These are phyloP conservation scores for Leishmania mexicana DNA, from an alignment of 208 protist species.

Conservation along the genomic window DNA sequence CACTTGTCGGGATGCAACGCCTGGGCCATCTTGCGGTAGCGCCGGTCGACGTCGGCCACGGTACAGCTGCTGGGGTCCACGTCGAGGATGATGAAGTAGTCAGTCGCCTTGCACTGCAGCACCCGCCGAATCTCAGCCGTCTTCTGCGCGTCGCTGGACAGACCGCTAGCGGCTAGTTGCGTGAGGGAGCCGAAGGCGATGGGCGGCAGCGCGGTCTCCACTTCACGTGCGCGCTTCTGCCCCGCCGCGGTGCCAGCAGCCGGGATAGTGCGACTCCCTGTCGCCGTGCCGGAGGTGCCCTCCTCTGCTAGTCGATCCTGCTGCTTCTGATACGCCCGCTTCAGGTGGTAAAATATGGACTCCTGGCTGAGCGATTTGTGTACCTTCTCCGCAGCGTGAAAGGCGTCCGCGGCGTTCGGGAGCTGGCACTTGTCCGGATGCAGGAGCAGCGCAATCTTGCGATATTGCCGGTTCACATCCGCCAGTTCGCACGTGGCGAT, in stretches of 20 bases:
- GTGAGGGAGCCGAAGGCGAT: conserved; percentile 48
- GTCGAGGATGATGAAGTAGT: conserved; percentile 82
- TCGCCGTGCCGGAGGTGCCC: conserved; percentile 6
- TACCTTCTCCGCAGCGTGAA: conserved; percentile 81
- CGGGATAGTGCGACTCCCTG: not conserved
- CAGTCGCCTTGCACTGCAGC: conserved; percentile 65
- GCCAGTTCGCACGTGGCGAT: conserved; percentile 54
- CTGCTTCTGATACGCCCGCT: conserved; percentile 64
- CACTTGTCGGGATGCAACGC: conserved; percentile 92
- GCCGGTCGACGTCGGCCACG: conserved; percentile 63
- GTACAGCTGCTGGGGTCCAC: conserved; percentile 70
- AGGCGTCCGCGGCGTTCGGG: conserved; percentile 74
- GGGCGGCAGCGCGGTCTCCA: conserved; percentile 10
- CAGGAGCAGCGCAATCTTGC: conserved; percentile 78
- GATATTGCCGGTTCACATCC: conserved; percentile 77
- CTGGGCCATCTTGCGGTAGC: conserved; percentile 82
- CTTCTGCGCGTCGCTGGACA: conserved; percentile 71
- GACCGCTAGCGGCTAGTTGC: conserved; percentile 36
- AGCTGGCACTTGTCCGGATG: conserved; percentile 92
- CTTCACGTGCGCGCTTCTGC: conserved; percentile 13
- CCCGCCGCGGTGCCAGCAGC: conserved; percentile 2
- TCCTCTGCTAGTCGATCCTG: conserved; percentile 55
- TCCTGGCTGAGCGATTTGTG: conserved; percentile 81
- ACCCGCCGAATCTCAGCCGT: conserved; percentile 80
- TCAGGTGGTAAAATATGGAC: conserved; percentile 67